Evolutionary conservation across 345 rosid species (phyloP).

Genomic region (Bruguiera sexangula): DNA sequence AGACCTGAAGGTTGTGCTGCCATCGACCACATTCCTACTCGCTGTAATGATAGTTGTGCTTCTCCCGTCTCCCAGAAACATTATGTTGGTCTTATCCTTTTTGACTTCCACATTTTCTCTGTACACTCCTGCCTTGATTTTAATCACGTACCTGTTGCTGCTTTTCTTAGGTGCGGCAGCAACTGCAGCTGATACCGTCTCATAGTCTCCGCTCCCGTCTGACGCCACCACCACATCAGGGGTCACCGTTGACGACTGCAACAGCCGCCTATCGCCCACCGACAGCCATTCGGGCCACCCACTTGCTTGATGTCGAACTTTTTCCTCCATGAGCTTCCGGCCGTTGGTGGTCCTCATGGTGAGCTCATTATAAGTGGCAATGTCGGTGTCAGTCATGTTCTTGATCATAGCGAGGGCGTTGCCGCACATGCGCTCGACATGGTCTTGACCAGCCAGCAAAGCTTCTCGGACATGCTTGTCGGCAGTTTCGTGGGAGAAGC

Average conservation of each 20-base stretch:
- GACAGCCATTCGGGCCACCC: constrained; percentile 84
- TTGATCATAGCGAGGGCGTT: constrained; percentile 61
- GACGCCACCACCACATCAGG: constrained; percentile 70
- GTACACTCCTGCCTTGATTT: constrained; percentile 73
- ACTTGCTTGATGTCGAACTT: neutral
- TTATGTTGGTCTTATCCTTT: constrained; percentile 57
- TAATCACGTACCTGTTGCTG: constrained; percentile 57
- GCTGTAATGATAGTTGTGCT: constrained; percentile 64
- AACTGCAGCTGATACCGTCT: constrained; percentile 61
- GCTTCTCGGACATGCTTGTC: constrained; percentile 45
- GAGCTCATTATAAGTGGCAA: constrained; percentile 31
- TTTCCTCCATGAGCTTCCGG: constrained; percentile 47
- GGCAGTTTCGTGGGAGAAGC: constrained; percentile 58
- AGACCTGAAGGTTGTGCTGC: constrained; percentile 77
- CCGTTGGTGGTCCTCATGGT: constrained; percentile 7
- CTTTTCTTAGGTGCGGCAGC: constrained; percentile 67
- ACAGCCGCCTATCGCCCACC: constrained; percentile 54
- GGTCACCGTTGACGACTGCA: constrained; percentile 59
- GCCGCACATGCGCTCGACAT: constrained; percentile 60
- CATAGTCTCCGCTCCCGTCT: constrained; percentile 74
- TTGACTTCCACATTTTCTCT: constrained; percentile 72
- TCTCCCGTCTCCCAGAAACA: constrained; percentile 84
- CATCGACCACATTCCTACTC: constrained; percentile 62
- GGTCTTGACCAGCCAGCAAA: constrained; percentile 36
- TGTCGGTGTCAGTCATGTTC: constrained; percentile 63